Evolutionary conservation across 2,329 filamentous ascomycete species (phyloP).

Genomic region (Fusarium humuli): DNA sequence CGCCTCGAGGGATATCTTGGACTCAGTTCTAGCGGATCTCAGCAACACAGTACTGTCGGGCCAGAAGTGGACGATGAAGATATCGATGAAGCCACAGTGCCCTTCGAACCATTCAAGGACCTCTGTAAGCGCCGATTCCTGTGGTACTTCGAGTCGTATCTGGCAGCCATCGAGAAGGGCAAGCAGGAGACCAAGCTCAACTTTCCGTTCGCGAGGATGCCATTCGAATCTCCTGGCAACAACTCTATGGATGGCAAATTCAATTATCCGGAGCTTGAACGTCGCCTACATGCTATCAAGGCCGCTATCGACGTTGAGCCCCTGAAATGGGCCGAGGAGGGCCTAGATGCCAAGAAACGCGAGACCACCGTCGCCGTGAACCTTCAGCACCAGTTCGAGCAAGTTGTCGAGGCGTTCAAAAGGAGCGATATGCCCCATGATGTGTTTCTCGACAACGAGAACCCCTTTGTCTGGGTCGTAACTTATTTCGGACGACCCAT

Average conservation of each 20-base stretch:
- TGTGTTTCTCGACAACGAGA: conserved; percentile 79
- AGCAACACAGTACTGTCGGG: conserved; percentile 43
- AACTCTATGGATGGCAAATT: conserved; percentile 92
- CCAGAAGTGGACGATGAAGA: conserved; percentile 60
- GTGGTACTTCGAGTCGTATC: conserved; percentile 95
- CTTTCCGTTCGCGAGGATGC: conserved; percentile 80
- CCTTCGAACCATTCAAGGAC: conserved; percentile 90
- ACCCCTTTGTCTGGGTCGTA: conserved; percentile 89
- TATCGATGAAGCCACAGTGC: conserved; percentile 65
- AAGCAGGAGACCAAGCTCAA: conserved; percentile 72
- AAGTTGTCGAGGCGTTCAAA: conserved; percentile 81
- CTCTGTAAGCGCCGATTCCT: conserved; percentile 91
- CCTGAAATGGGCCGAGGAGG: conserved; percentile 76
- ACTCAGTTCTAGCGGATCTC: conserved; percentile 66
- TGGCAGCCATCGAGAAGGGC: conserved; percentile 75
- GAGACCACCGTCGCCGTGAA: conserved; percentile 84
- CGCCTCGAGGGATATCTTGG: conserved; percentile 83
- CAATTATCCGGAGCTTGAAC: conserved; percentile 79
- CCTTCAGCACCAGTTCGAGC: conserved; percentile 85
- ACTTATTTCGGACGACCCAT: conserved; percentile 93
- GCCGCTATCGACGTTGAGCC: conserved; percentile 78
- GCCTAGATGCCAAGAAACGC: conserved; percentile 69
- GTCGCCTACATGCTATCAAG: conserved; percentile 76
- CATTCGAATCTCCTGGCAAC: conserved; percentile 76
- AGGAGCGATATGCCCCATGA: conserved; percentile 77